These are phyloP conservation scores for Neonothopanus nambi DNA, from an alignment of 1,284 basidiomycete species.

Conservation along the genomic window DNA sequence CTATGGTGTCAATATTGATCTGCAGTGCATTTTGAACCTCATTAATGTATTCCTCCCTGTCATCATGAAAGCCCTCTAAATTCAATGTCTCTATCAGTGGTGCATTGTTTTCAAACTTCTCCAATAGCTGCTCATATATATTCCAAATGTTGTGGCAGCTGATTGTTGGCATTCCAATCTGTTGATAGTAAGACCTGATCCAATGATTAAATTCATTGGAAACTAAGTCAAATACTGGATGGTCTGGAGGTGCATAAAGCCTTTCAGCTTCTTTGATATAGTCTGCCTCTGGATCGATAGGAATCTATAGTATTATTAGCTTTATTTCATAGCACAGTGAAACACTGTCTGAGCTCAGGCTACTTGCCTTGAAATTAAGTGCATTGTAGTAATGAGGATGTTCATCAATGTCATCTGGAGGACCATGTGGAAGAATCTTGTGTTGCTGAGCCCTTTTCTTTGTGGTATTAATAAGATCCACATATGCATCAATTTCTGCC, in stretches of 20 bases:
- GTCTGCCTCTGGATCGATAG: constrained; percentile 2
- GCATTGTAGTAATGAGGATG: constrained; percentile 16
- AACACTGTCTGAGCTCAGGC: too few species aligned
- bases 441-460: constrained; percentile 13
- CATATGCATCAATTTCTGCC: constrained; percentile 21
- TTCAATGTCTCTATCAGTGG: neutral
- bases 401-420: constrained; percentile 20
- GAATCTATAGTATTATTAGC: neutral
- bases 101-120: constrained; percentile 2
- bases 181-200: constrained; percentile 9
- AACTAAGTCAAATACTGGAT: constrained; percentile 20
- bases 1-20: neutral
- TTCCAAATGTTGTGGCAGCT: constrained; percentile 18
- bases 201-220: constrained; percentile 10
- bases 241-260: constrained; percentile 18
- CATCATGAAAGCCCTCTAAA: neutral
- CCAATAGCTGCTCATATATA: constrained; percentile 11
- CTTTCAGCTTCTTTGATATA: constrained; percentile 5
- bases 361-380: constrained; percentile 20
- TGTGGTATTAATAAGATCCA: constrained; percentile 19
- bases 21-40: constrained; percentile 1
- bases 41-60: neutral
- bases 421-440: constrained; percentile 22
- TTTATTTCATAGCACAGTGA: neutral
- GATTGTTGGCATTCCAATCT: constrained; percentile 9